These are phyloP conservation scores for Tilletia caries DNA, from an alignment of 1,284 basidiomycete species.

Conservation along the genomic window DNA sequence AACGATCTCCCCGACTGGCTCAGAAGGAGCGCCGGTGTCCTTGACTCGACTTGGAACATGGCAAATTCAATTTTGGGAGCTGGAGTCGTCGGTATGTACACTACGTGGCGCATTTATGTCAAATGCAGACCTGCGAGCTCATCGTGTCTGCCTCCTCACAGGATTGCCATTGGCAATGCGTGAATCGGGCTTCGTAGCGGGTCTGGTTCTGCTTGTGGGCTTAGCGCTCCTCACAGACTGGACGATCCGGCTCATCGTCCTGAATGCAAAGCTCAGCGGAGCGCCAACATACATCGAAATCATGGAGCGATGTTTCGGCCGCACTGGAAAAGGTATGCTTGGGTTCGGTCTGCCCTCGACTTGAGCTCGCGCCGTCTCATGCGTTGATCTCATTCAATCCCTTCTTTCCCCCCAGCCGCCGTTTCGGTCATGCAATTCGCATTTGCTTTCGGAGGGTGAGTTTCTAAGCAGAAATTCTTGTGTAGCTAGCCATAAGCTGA, in stretches of 20 bases:
- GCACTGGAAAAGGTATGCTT: constrained; percentile 45
- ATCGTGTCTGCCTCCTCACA: background rate
- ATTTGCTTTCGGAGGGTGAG: constrained; percentile 82
- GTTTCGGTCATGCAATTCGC: constrained; percentile 97
- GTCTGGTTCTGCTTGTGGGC: constrained; percentile 73
- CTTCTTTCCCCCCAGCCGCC: constrained; percentile 60
- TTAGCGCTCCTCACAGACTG: constrained; percentile 88
- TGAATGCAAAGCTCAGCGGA: constrained; percentile 93
- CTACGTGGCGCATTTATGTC: too few species aligned
- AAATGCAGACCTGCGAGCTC: background rate
- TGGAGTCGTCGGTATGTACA: constrained; percentile 60
- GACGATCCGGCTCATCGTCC: constrained; percentile 87
- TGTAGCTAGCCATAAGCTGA: background rate
- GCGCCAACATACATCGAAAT: constrained; percentile 90
- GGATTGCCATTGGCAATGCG: constrained; percentile 86
- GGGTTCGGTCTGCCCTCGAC: background rate
- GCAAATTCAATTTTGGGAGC: constrained; percentile 95
- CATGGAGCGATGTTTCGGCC: constrained; percentile 91
- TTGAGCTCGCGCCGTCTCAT: too few species aligned
- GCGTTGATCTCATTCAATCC: too few species aligned
- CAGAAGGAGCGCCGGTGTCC: constrained; percentile 67
- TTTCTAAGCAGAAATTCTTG: too few species aligned
- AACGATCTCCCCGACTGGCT: constrained; percentile 55
- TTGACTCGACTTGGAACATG: constrained; percentile 87
- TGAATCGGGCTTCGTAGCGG: constrained; percentile 87